phyloP scores from a whole-genome alignment of 2,329 filamentous ascomycete species.

The Paracorniculantispora psalliotae region DNA sequence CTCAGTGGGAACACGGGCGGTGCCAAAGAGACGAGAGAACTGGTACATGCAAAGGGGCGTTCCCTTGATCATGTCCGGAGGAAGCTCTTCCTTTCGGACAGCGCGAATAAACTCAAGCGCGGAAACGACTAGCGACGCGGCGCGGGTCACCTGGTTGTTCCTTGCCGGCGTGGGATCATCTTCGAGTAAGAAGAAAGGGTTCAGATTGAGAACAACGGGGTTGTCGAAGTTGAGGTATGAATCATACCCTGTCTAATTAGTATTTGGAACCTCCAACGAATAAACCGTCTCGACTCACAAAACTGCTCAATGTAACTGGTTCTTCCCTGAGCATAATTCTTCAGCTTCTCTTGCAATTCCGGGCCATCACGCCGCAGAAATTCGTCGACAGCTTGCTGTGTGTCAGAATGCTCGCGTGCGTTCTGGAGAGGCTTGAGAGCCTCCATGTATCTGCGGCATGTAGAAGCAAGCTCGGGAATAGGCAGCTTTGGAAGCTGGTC shows the following conservation, averaged over 20 bases:
- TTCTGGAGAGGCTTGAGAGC: slow-evolving; percentile 78
- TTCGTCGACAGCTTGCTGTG: slow-evolving; percentile 71
- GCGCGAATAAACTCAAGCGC: slow-evolving; percentile 89
- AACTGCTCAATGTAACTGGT: slow-evolving; percentile 99
- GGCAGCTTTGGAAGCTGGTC: slow-evolving; percentile 87
- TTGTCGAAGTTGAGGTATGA: slow-evolving; percentile 98
- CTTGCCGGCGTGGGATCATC: slow-evolving; percentile 95
- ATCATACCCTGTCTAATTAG: slow-evolving; percentile 71
- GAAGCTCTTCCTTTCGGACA: slow-evolving; percentile 85
- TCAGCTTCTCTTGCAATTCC: slow-evolving; percentile 80
- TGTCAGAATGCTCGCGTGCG: slow-evolving; percentile 76
- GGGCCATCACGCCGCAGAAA: slow-evolving; percentile 80
- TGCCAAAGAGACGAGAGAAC: slow-evolving; percentile 91
- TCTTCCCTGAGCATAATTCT: slow-evolving; percentile 83
- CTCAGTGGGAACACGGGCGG: slow-evolving; percentile 87
- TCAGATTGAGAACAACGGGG: slow-evolving; percentile 92
- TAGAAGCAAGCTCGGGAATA: slow-evolving; percentile 79
- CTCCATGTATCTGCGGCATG: slow-evolving; percentile 73
- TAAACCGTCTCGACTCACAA: slow-evolving; percentile 55
- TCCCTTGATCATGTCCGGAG: slow-evolving; percentile 79
- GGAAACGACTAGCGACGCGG: slow-evolving; percentile 86
- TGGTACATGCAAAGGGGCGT: slow-evolving; percentile 96
- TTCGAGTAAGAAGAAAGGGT: slow-evolving; percentile 95
- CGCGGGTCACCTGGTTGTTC: slow-evolving; percentile 93
- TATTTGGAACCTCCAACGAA: not conserved